A percentile compares a stretch with the other conserved stretches of the same genome.
These are phyloP conservation scores for Blepharisma japonicum DNA, from an alignment of 73 alveolate species.

Conservation along the genomic window DNA sequence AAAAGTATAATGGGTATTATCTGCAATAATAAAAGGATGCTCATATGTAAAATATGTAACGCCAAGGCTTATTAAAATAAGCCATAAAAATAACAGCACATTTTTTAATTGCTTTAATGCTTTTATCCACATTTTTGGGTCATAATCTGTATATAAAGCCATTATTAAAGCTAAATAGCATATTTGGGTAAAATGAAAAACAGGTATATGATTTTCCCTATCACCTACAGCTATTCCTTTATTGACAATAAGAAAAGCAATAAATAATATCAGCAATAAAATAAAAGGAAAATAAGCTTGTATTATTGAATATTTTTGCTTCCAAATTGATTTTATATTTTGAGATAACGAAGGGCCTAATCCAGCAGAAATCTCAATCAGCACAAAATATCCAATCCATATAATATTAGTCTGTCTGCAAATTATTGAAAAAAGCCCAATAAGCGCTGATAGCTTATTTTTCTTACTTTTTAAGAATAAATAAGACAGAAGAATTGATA, in stretches of 20 bases:
- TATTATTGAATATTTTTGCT: background rate
- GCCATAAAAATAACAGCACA: background rate
- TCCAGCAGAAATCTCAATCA: slow-evolving; percentile 13
- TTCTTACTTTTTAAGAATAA: background rate
- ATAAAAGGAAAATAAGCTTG: background rate
- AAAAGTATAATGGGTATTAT: slow-evolving; percentile 52
- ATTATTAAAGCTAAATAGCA: slow-evolving; percentile 25
- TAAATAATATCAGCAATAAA: slow-evolving; percentile 14
- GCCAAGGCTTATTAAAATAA: background rate
- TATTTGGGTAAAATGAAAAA: slow-evolving; percentile 33
- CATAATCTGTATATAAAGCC: background rate
- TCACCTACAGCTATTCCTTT: slow-evolving; percentile 46
- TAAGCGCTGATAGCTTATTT: slow-evolving; percentile 34
- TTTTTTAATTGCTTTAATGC: background rate
- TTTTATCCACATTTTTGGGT: background rate
- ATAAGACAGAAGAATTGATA: slow-evolving; percentile 27
- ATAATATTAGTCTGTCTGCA: slow-evolving; percentile 48
- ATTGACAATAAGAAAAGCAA: slow-evolving; percentile 28
- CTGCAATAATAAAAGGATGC: slow-evolving; percentile 51
- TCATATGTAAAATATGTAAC: slow-evolving; percentile 31
- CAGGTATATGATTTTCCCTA: slow-evolving; percentile 33
- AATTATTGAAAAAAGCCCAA: slow-evolving; percentile 42
- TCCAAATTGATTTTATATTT: slow-evolving; percentile 26
- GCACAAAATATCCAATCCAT: slow-evolving; percentile 38
- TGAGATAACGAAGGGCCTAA: slow-evolving; percentile 9